These are phyloP conservation scores for Mucor indicus DNA, from an alignment of 371 early-diverging fungal species.

Conservation along the genomic window DNA sequence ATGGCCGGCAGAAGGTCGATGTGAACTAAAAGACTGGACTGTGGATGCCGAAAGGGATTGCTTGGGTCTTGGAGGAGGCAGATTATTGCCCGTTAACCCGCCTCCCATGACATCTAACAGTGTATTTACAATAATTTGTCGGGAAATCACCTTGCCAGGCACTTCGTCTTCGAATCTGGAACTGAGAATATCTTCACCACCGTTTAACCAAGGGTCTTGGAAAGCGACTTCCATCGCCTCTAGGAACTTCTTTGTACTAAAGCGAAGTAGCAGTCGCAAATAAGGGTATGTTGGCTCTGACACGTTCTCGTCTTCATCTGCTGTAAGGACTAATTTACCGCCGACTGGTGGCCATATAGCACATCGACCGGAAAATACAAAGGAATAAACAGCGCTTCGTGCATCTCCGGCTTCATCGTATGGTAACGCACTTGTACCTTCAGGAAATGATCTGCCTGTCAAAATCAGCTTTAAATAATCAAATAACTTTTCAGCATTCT, in stretches of 20 bases:
- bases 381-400: constrained; percentile 72
- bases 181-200: constrained; percentile 51
- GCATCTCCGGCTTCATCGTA: constrained; percentile 61
- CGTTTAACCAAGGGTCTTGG: constrained; percentile 69
- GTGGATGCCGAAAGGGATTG: constrained; percentile 47
- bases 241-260: constrained; percentile 67
- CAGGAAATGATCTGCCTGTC: constrained; percentile 73
- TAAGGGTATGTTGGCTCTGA: constrained; percentile 76
- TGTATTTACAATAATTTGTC: constrained; percentile 75
- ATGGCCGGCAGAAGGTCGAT: neutral
- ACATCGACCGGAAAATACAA: constrained; percentile 73
- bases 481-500: constrained; percentile 63
- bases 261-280: constrained; percentile 60
- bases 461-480: constrained; percentile 71
- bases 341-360: constrained; percentile 71
- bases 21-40: constrained; percentile 30
- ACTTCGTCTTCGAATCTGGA: constrained; percentile 56
- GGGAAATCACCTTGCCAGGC: constrained; percentile 62
- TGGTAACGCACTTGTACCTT: constrained; percentile 50
- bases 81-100: constrained; percentile 29
- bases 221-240: constrained; percentile 66
- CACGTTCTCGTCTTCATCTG: constrained; percentile 52
- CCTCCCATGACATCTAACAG: constrained; percentile 61
- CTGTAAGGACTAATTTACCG: constrained; percentile 56
- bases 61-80: constrained; percentile 37